phyloP scores from a whole-genome alignment of 495 filamentous ascomycete species.

The Opeltia flavorubescens region DNA sequence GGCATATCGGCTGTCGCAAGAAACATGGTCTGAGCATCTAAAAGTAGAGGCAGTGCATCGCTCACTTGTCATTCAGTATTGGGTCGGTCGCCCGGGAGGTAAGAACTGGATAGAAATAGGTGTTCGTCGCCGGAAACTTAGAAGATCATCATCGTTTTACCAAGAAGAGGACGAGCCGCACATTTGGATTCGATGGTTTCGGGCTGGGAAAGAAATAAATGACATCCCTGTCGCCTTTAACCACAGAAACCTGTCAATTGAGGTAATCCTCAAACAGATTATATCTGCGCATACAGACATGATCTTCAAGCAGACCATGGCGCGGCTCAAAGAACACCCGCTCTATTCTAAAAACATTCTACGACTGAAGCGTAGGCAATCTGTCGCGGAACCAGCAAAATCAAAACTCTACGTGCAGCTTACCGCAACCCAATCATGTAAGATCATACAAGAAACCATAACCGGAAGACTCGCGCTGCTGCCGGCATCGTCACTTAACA shows the following conservation, averaged over 20 bases:
- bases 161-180: constrained; percentile 28
- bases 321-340: constrained; percentile 36
- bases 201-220: constrained; percentile 58
- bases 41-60: constrained; percentile 63
- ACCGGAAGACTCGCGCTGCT: constrained; percentile 43
- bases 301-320: constrained; percentile 46
- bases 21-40: constrained; percentile 62
- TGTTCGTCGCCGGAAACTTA: constrained; percentile 45
- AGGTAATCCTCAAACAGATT: constrained; percentile 54
- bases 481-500: constrained; percentile 26
- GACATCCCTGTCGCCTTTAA: constrained; percentile 52
- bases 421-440: constrained; percentile 38
- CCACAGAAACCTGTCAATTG: constrained; percentile 50
- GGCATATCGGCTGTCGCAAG: constrained; percentile 47
- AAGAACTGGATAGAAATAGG: constrained; percentile 92
- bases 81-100: constrained; percentile 47
- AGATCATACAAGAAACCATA: constrained; percentile 53
- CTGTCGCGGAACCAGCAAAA: constrained; percentile 45
- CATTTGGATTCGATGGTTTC: constrained; percentile 70
- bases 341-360: constrained; percentile 44
- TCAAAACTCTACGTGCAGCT: constrained; percentile 55
- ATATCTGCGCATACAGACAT: constrained; percentile 61
- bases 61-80: constrained; percentile 78
- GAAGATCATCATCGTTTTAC: constrained; percentile 22
- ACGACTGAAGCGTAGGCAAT: constrained; percentile 38